phyloP scores from a whole-genome alignment of 2,329 filamentous ascomycete species.

The Thelonectria rubi region DNA sequence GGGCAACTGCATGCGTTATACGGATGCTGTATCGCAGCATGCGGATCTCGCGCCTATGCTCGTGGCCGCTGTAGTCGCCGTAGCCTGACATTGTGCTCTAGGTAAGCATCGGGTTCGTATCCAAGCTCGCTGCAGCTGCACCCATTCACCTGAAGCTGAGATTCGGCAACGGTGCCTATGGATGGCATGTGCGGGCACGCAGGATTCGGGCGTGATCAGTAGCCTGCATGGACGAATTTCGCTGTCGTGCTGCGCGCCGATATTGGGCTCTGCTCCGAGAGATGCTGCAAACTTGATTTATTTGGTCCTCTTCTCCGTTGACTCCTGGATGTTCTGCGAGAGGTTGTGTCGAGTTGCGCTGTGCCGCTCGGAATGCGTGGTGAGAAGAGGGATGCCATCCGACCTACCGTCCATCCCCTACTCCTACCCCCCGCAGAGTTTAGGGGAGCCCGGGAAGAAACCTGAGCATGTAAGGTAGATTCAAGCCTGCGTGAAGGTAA shows the following conservation, averaged over 20 bases:
- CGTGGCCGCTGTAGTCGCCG: conserved; percentile 3
- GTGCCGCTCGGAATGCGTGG: neutral
- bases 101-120: conserved; percentile 4
- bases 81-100: neutral
- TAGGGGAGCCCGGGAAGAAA: conserved; percentile 8
- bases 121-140: conserved; percentile 12
- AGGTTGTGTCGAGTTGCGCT: neutral
- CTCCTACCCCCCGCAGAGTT: neutral
- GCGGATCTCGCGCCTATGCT: conserved; percentile 22
- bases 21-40: neutral
- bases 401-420: neutral
- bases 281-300: neutral
- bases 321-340: neutral
- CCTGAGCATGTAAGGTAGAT: conserved; percentile 4
- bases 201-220: conserved; percentile 4
- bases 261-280: no score
- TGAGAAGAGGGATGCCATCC: conserved; percentile 1
- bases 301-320: neutral
- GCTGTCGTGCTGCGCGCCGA: no score
- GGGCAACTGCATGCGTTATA: no score
- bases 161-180: conserved; percentile 13
- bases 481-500: neutral
- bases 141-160: conserved; percentile 24
- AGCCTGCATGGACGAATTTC: no score
- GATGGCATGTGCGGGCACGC: conserved; percentile 7